Evolutionary conservation across 2,329 filamentous ascomycete genomes (phyloP), one percentile per base, ranked within the genome.

Genomic region (Xylogone sp.): DNA sequence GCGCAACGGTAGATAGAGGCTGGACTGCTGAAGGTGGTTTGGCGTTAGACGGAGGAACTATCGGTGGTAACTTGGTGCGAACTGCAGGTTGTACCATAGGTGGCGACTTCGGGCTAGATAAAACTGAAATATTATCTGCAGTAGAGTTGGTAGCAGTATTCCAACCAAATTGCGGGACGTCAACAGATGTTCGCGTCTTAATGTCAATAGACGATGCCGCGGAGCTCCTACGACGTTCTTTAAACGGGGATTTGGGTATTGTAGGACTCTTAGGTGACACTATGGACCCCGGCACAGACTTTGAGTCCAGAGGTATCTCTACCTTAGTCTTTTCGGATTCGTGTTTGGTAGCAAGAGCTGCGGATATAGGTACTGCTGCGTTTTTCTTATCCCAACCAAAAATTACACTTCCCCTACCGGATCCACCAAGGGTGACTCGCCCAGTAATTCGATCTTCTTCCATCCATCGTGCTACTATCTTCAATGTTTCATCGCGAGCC

Each of bases 401-500:
- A 57, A 79, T 73, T 29, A 73, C 74, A 52, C 72, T 75, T 5
- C 71, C 72, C 39, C 74, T 76, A 18, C 73, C 71, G 18, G 65
- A 65, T 21, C 73, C 73, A 7, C 74, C 75, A 9, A 78, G 65
- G 1, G 69, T 70, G 12, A 73, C 67, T 45, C 75, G 75, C 1
- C 81, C 79, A 2, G 77, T 71, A 22, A 81, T 78, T 0, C 79
- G 79, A 57, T 83, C 82, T 58, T 86, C 79, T 58, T 84, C 80
- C 75, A 86, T 83, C 84, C 84, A 87, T 21, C 81, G 74, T 21
- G 78, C 74, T 18, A 87, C 82, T 42, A 82, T 81, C 51, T 77
- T 75, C 53, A 83, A 72, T 1, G 77, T 80, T 8, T 81, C 75
- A 12, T 68, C 65, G 21, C 79, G 79, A 2, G 82, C 67, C 6